phyloP scores from a whole-genome alignment of 192 early-diverging fungal species.

The Coemansia sp. region DNA sequence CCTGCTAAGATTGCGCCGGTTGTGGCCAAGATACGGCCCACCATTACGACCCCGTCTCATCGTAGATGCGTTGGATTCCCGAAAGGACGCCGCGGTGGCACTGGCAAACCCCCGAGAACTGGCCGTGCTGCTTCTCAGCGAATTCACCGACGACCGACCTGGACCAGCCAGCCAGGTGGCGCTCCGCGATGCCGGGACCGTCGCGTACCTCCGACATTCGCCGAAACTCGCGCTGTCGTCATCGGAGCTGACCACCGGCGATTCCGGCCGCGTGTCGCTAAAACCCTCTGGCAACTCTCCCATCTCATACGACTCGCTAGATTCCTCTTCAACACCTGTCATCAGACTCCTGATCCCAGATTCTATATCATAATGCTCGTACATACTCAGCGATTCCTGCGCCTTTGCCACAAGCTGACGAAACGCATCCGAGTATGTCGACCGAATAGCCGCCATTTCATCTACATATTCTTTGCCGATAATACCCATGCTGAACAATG shows the following conservation, averaged over 20 bases:
- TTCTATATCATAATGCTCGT: conserved; percentile 55
- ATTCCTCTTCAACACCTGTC: conserved; percentile 26
- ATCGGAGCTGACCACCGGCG: conserved; percentile 16
- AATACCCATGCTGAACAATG: conserved; percentile 81
- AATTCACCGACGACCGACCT: neutral
- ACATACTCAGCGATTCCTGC: conserved; percentile 56
- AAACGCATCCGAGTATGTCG: conserved; percentile 85
- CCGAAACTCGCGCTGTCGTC: conserved; percentile 10
- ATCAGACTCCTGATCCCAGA: conserved; percentile 37
- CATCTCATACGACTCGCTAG: conserved; percentile 12
- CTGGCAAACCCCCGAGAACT: conserved; percentile 2
- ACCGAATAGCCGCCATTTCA: conserved; percentile 79
- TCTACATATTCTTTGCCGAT: conserved; percentile 76
- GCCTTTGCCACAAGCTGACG: conserved; percentile 79
- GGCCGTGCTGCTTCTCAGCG: conserved; percentile 1
- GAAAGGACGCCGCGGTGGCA: conserved; percentile 1
- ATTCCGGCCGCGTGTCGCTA: neutral
- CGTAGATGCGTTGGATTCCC: conserved; percentile 2
- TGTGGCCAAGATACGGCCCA: neutral
- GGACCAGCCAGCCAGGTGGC: neutral
- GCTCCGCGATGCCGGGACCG: conserved; percentile 6
- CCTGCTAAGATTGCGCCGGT: neutral
- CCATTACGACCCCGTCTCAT: neutral
- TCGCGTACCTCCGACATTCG: conserved; percentile 10
- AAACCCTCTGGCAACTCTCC: neutral